A percentile compares a stretch with the other conserved stretches of the same genome.
These are phyloP conservation scores for Taphrina pruni DNA, from an alignment of 1,139 yeast species.

Conservation along the genomic window DNA sequence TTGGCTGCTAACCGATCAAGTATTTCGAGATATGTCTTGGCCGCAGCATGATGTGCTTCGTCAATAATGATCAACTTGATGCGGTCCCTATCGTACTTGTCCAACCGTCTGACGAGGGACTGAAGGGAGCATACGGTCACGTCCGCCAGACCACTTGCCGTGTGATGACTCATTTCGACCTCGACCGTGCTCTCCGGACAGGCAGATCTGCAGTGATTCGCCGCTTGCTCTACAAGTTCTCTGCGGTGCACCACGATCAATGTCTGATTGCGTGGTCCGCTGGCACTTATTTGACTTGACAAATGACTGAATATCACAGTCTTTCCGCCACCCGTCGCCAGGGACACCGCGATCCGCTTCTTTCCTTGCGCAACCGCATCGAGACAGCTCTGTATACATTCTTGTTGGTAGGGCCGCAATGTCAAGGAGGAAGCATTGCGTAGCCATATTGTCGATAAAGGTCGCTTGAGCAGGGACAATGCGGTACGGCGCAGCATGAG, in stretches of 20 bases:
- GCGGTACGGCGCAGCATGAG: slow-evolving; percentile 1
- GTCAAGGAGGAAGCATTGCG: slow-evolving; percentile 1
- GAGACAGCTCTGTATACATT: slow-evolving; percentile 67
- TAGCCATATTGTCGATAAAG: neutral
- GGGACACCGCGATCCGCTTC: slow-evolving; percentile 74
- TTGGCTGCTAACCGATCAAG: slow-evolving; percentile 64
- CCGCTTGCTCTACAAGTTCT: slow-evolving; percentile 79
- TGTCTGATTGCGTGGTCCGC: slow-evolving; percentile 57
- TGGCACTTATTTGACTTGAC: slow-evolving; percentile 57
- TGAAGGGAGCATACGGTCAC: slow-evolving; percentile 81
- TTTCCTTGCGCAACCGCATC: slow-evolving; percentile 59
- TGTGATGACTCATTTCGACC: slow-evolving; percentile 71
- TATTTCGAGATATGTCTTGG: slow-evolving; percentile 67
- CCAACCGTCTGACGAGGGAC: slow-evolving; percentile 62
- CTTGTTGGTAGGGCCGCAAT: slow-evolving; percentile 70
- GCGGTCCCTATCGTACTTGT: slow-evolving; percentile 61
- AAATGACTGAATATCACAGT: slow-evolving; percentile 77
- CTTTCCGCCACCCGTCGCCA: slow-evolving; percentile 96
- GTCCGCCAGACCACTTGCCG: slow-evolving; percentile 59
- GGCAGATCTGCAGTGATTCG: slow-evolving; percentile 56
- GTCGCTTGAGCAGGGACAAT: neutral
- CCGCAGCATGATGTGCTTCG: slow-evolving; percentile 93
- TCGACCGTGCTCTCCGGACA: slow-evolving; percentile 64
- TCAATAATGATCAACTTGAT: slow-evolving; percentile 80
- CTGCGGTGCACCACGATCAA: slow-evolving; percentile 80